Evolutionary conservation across 176 grass and related monocot species (phyloP), one percentile per base, ranked within the genome.

Genomic region (Elymus sibiricus): DNA sequence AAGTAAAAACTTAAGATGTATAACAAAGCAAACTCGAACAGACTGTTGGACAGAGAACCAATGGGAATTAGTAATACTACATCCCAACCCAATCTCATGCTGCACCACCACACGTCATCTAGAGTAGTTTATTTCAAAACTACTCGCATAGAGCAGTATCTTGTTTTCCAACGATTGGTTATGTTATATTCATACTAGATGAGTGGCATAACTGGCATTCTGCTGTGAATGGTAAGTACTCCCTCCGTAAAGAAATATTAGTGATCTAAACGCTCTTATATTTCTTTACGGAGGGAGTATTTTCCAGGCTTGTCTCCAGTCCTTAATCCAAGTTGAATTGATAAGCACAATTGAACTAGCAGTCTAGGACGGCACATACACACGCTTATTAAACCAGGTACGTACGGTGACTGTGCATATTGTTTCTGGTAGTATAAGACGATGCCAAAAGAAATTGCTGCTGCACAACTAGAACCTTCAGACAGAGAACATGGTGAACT

Each of bases 401-500:
- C n/a, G 55, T 73, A 17, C 40, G 9, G 15, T 31, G n/a, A 89
- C 7, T 76, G 6, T 6, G 10, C 15, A 81, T 32, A 24, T 70
- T 51, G 44, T n/a, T 5, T 26, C 15, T 58, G 53, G 53, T 64
- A 64, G 17, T 64, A 43, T n/a, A 22, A 42, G 46, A 14, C 9
- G 44, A 25, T 11, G 39, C 12, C 62, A 42, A 64, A 16, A 72
- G 32, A 74, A 64, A 64, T 11, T 24, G 32, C 1, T n/a, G 1
- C 5, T 62, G 12, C 1, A 49, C 7, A 37, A 69, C 22, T 68
- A 38, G 28, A 86, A 82, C 6, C 25, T 77, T 62, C 42, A 53
- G 42, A 55, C 47, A 55, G 24, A 78, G 55, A 78, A 78, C 26
- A 82, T 6, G 32, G 64, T 32, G 59, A 35, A 71, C 82, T 87